phyloP scores from a whole-genome alignment of 2,329 filamentous ascomycete species.

The Colletotrichum eleusines region DNA sequence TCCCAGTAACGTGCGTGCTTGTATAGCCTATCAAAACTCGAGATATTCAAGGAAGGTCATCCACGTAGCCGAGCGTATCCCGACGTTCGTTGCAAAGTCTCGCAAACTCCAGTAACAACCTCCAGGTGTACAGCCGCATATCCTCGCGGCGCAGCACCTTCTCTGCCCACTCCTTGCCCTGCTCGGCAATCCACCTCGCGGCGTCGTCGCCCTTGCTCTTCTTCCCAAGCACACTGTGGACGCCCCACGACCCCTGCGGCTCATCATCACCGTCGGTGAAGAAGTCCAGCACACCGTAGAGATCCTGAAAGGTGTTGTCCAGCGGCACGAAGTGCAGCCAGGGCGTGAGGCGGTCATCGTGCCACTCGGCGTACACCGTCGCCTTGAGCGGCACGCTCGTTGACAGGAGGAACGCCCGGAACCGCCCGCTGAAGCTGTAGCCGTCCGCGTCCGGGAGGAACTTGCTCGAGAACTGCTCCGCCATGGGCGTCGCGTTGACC shows the following conservation, averaged over 20 bases:
- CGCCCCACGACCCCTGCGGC: slow-evolving; percentile 20
- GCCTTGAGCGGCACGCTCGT: slow-evolving; percentile 77
- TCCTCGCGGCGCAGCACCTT: slow-evolving; percentile 73
- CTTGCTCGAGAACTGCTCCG: slow-evolving; percentile 68
- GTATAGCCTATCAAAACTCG: background rate
- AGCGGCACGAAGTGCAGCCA: slow-evolving; percentile 82
- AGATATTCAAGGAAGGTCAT: slow-evolving; percentile 50
- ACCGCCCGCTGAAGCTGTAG: slow-evolving; percentile 71
- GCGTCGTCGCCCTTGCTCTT: slow-evolving; percentile 60
- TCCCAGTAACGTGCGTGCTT: background rate
- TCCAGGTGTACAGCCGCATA: slow-evolving; percentile 74
- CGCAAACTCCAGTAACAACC: slow-evolving; percentile 70
- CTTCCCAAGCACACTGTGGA: slow-evolving; percentile 32
- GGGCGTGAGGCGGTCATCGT: slow-evolving; percentile 74
- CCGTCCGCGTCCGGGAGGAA: slow-evolving; percentile 79
- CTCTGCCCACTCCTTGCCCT: slow-evolving; percentile 71
- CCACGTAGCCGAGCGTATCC: slow-evolving; percentile 58
- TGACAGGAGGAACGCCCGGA: slow-evolving; percentile 71
- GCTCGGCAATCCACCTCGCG: slow-evolving; percentile 70
- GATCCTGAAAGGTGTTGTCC: slow-evolving; percentile 75
- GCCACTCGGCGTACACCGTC: slow-evolving; percentile 81
- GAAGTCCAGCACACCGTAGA: slow-evolving; percentile 75
- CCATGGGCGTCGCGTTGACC: slow-evolving; percentile 55
- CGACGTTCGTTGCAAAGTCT: slow-evolving; percentile 61
- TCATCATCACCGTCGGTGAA: slow-evolving; percentile 64